Evolutionary conservation across 116 monocot species (phyloP).

Genomic region (Cymodocea nodosa): DNA sequence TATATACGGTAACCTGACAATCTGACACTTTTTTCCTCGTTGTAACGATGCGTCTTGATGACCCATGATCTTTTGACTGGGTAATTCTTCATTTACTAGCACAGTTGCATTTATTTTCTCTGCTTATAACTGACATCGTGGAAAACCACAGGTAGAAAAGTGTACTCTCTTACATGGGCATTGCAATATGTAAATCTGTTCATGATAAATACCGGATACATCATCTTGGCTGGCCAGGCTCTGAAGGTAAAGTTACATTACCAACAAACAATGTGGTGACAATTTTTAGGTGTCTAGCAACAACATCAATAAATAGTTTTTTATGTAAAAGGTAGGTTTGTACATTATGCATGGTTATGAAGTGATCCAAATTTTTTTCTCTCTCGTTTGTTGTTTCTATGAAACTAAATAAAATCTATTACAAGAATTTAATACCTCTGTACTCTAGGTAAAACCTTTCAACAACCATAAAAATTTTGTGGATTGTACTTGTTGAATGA

Average conservation of each 20-base stretch:
- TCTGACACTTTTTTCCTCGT: neutral
- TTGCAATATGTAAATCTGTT: conserved; percentile 94
- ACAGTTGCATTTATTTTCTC: neutral
- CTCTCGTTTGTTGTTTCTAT: no score
- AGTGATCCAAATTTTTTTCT: no score
- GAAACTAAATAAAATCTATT: no score
- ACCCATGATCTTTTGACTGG: no score
- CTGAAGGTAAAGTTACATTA: conserved; percentile 51
- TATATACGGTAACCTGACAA: conserved; percentile 55
- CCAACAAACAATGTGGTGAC: neutral
- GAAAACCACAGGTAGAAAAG: conserved; percentile 46
- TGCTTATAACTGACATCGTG: neutral
- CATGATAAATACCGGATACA: conserved; percentile 96
- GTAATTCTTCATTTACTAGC: no score
- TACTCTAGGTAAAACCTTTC: no score
- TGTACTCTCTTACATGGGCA: conserved; percentile 82
- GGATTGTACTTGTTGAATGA: no score
- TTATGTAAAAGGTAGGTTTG: no score
- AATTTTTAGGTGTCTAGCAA: neutral
- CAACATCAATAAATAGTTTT: neutral
- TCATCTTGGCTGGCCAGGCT: conserved; percentile 95
- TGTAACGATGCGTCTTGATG: no score
- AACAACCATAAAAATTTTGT: no score
- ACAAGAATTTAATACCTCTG: no score
- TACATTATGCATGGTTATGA: no score